These are phyloP conservation scores for Hirschioporus abietinus DNA, from an alignment of 768 basidiomycete genomes.

Conservation along the genomic window DNA sequence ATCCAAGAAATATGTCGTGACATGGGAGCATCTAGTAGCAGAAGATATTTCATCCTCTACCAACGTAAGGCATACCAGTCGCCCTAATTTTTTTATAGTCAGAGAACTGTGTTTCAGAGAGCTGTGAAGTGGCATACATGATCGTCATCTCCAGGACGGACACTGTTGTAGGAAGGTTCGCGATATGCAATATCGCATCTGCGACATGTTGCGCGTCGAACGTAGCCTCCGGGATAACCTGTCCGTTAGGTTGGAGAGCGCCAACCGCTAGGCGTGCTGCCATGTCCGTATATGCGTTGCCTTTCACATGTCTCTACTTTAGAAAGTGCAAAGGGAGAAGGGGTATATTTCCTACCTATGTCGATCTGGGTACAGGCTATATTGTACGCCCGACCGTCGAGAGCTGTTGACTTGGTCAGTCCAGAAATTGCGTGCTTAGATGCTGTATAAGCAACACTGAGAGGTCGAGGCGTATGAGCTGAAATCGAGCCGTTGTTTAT, in stretches of 20 bases:
- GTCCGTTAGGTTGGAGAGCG: slow-evolving; percentile 66
- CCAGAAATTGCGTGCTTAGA: slow-evolving; percentile 81
- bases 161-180: slow-evolving; percentile 60
- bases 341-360: slow-evolving; percentile 46
- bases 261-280: slow-evolving; percentile 41
- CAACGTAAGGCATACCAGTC: slow-evolving; percentile 40
- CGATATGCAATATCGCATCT: slow-evolving; percentile 64
- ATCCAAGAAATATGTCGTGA: too few relatives aligned
- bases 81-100: slow-evolving; percentile 27
- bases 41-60: slow-evolving; percentile 32
- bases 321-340: neutral
- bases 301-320: slow-evolving; percentile 27
- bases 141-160: slow-evolving; percentile 69
- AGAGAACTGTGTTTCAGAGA: neutral
- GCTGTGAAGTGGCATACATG: slow-evolving; percentile 45
- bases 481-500: slow-evolving; percentile 85
- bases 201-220: slow-evolving; percentile 74
- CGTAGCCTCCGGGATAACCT: slow-evolving; percentile 47
- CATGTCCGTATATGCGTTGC: slow-evolving; percentile 68
- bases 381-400: slow-evolving; percentile 69
- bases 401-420: slow-evolving; percentile 66
- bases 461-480: slow-evolving; percentile 64
- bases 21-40: too few relatives aligned
- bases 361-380: slow-evolving; percentile 82
- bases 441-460: slow-evolving; percentile 59